Percentiles rank a stretch among this genome's conserved stretches.
phyloP scores from a whole-genome alignment of 805 yeast species.

The Candida methanosorbosa region DNA sequence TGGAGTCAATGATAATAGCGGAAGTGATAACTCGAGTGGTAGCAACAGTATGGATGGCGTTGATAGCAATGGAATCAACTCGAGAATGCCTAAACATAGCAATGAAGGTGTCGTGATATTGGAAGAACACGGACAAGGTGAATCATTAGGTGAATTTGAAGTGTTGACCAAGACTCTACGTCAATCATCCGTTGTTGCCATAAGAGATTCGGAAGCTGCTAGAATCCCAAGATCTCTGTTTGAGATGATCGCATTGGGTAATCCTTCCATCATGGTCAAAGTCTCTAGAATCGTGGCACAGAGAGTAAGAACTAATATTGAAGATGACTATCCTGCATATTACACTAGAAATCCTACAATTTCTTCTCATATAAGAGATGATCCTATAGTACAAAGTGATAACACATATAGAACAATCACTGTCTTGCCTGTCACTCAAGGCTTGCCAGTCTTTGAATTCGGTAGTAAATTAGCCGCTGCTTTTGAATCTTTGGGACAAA shows the following conservation, averaged over 20 bases:
- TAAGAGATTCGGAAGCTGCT: constrained; percentile 90
- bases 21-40: neutral
- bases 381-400: constrained; percentile 23
- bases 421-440: constrained; percentile 67
- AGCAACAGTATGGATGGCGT: neutral
- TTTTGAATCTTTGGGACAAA: constrained; percentile 59
- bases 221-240: constrained; percentile 86
- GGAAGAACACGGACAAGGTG: constrained; percentile 90
- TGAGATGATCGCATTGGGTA: constrained; percentile 72
- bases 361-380: constrained; percentile 24
- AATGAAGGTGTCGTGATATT: constrained; percentile 27
- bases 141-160: constrained; percentile 91
- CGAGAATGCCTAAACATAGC: constrained; percentile 1
- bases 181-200: constrained; percentile 66
- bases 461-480: constrained; percentile 69
- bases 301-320: constrained; percentile 21
- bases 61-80: too few relatives aligned
- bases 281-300: constrained; percentile 82
- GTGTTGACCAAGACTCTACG: constrained; percentile 76
- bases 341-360: constrained; percentile 11
- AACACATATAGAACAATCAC: constrained; percentile 75
- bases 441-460: constrained; percentile 82
- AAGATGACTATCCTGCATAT: constrained; percentile 6
- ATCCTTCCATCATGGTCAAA: constrained; percentile 86
- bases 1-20: neutral